phyloP scores from a whole-genome alignment of 1,284 basidiomycete species.

The Phlebopus sp. region DNA sequence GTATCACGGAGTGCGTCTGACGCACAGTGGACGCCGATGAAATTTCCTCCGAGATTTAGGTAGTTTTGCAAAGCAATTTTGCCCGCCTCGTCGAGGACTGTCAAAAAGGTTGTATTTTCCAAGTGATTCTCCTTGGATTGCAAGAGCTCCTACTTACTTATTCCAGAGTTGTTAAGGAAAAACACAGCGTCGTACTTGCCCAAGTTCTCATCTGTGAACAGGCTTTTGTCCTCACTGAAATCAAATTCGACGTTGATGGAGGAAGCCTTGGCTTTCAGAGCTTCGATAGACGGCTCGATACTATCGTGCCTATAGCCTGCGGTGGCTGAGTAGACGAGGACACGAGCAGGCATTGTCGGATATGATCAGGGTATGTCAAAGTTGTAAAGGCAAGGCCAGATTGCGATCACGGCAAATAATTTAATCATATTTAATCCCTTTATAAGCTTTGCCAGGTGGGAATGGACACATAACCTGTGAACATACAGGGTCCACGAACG shows the following conservation, averaged over 20 bases:
- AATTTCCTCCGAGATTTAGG: constrained; percentile 68
- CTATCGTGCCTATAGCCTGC: constrained; percentile 58
- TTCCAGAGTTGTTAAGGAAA: constrained; percentile 62
- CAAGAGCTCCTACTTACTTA: constrained; percentile 44
- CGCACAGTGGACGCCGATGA: constrained; percentile 67
- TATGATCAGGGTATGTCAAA: background rate
- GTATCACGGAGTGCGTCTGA: constrained; percentile 67
- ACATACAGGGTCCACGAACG: background rate
- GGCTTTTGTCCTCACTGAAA: constrained; percentile 51
- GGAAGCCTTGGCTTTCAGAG: constrained; percentile 42
- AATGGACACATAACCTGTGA: background rate
- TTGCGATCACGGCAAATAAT: no score
- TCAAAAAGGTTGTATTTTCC: constrained; percentile 7
- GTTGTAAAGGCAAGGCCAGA: background rate
- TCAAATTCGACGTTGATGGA: constrained; percentile 50
- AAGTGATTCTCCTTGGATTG: background rate
- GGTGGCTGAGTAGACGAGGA: constrained; percentile 45
- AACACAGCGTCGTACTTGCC: constrained; percentile 53
- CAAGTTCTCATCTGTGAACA: constrained; percentile 51
- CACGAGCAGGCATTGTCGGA: constrained; percentile 27
- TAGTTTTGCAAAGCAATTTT: constrained; percentile 59
- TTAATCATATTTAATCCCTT: no score
- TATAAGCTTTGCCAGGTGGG: no score
- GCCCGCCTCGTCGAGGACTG: constrained; percentile 55
- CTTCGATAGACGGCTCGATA: constrained; percentile 59